Evolutionary conservation across 2,329 filamentous ascomycete genomes (phyloP), one percentile per base, ranked within the genome.

Genomic region (Tolypocladium ovalisporum): DNA sequence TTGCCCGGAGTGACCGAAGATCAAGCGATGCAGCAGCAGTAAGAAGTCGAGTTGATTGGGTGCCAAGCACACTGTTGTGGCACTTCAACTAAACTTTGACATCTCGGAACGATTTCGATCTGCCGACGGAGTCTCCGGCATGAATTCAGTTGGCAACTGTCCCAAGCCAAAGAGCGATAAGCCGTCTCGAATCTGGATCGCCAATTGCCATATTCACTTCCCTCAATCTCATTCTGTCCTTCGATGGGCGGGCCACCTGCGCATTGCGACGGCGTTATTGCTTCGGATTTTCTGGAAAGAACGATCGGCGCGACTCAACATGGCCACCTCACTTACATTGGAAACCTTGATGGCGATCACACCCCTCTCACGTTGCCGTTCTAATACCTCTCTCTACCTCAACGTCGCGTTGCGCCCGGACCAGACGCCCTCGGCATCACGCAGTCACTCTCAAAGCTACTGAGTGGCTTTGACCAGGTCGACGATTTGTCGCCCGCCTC

Each of bases 1-100:
- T 65, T 71, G 57, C 72, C 70, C 17, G 71, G 72, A 42, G 77
- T 79, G 58, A 75, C 73, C 56, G 77, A 80, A 61, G 76, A 79
- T 65, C 68, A 68, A 54, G 69, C 71, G 68, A 66, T 71, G 63
- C 67, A 71, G 63, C 70, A 68, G 56, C 57, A 59, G 27, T 52
- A 51, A 36, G 22, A 17, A 19, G 34, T 34, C 55, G 32, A 42
- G 19, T 56, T 55, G 35, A 42, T 42, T 8, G 52, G 42, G 42
- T 40, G 54, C 49, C 17, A 52, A 42, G 39, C 44, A 57, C 59
- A 47, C 54, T 49, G 40, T 54, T 22, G 35, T 29, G n/a, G 37
- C 29, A 32, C 17, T 13, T 7, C 29, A 15, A n/a, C 32, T 27
- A 17, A 51, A 24, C 10, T 19, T 34, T 22, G 27, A 34, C 47